Base-by-base conservation (phyloP, 2,329 filamentous ascomycete genomes). In the Fonsecaea multimorphosa region DNA sequence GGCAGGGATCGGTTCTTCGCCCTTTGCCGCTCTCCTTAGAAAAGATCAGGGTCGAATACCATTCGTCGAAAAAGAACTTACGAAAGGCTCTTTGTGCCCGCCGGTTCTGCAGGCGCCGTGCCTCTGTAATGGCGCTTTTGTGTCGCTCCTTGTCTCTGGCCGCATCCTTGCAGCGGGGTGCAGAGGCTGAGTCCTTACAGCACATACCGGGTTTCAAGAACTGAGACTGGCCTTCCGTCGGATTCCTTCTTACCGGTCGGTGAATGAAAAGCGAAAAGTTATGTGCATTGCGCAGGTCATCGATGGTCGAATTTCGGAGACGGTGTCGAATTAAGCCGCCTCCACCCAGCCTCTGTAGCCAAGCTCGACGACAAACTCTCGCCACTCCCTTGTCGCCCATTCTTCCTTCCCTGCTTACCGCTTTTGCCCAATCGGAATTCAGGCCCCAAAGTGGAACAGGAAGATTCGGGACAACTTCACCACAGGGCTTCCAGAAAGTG, bases 21-120 rank as follows among this genome's bases (percentile, higher is more conserved):
- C 40, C 55, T 59, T 49, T n/a, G 55, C 14, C 61, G 55, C 53
- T 64, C 61, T 49, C 61, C 61, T 64, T 4, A 19, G 1, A 27
- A 44, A 12, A 34, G 6, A 27, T 58, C 29, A 64, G 55, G n/a
- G 22, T 19, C 16, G 22, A 19, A 11, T 3, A 24, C 44, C 11
- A 4, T 16, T 34, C 51, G 11, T 8, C 14, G 7, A 16, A 34
- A 29, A 19, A 56, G 16, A 46, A 54, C 61, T 46, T 11, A 64
- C 61, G 55, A 44, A 64, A 64, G 6, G 55, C 56, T 44, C 55
- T 57, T 53, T 59, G 61, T 55, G 61, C 61, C 14, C 61, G 55
- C 54, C 61, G 55, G 34, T 64, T 64, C 34, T 64, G 61, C 46
- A 46, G 46, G 16, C 46, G 55, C 19, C 61, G 61, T 9, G 44